A percentile compares a stretch with the other conserved stretches of the same genome.
phyloP scores from a whole-genome alignment of 371 early-diverging fungal species.

The Mucor piriformis region DNA sequence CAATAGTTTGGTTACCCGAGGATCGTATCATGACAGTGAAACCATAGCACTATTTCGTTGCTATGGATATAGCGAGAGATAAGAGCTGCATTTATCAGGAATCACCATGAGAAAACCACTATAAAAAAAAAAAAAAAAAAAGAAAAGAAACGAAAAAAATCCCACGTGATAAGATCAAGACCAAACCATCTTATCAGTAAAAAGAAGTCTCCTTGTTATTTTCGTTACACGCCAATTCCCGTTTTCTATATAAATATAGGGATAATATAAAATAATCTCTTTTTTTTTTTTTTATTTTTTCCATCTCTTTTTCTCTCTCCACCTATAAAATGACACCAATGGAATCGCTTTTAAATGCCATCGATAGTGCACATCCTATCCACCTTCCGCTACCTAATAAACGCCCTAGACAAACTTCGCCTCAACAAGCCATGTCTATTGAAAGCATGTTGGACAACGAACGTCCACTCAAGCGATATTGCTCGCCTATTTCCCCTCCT shows the following conservation, averaged over 20 bases:
- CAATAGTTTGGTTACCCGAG: too few species aligned
- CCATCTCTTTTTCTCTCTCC: too few species aligned
- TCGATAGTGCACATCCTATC: constrained; percentile 43
- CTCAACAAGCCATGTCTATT: constrained; percentile 46
- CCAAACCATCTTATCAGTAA: constrained; percentile 42
- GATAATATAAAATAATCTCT: constrained; percentile 1
- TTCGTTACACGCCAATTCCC: constrained; percentile 34
- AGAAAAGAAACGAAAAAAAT: constrained; percentile 7
- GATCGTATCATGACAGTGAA: too few species aligned
- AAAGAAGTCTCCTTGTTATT: constrained; percentile 32
- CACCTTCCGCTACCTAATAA: constrained; percentile 27
- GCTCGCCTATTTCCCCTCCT: constrained; percentile 8
- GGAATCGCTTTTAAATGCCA: constrained; percentile 48
- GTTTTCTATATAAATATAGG: constrained; percentile 12
- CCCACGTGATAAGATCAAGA: constrained; percentile 50
- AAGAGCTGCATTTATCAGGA: too few species aligned
- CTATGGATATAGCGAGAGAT: too few species aligned
- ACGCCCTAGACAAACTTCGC: constrained; percentile 14
- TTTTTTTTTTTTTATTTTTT: constrained; percentile 16
- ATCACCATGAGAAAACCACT: not conserved
- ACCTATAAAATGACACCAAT: constrained; percentile 37
- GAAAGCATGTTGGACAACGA: constrained; percentile 31
- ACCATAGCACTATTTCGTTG: too few species aligned
- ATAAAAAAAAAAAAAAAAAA: not conserved
- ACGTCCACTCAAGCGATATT: constrained; percentile 8